Conservation (phyloP, 2,329 filamentous ascomycete genomes). For the Exophiala aquamarina region DNA sequence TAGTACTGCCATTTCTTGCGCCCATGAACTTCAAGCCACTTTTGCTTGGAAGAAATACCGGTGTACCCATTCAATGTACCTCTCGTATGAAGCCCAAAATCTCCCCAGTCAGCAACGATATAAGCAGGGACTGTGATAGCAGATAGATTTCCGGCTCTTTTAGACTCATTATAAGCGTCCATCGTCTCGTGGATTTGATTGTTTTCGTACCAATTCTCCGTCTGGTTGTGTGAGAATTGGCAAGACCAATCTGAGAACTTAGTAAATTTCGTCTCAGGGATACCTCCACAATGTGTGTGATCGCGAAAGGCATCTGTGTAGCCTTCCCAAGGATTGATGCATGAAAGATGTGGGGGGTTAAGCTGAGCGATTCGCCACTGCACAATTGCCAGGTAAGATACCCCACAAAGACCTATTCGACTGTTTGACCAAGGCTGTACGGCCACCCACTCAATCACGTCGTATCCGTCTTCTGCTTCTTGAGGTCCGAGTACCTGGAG, state of each 20-base stretch:
- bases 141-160: neutral
- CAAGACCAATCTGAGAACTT: conserved; percentile 7
- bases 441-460: conserved; percentile 54
- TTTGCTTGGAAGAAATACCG: conserved; percentile 8
- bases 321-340: conserved; percentile 56
- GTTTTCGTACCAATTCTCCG: neutral
- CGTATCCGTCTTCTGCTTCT: conserved; percentile 52
- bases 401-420: conserved; percentile 51
- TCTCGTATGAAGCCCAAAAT: conserved; percentile 7
- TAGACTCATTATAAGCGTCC: conserved; percentile 6
- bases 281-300: conserved; percentile 55
- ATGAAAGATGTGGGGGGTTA: conserved; percentile 50
- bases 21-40: conserved; percentile 11
- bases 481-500: conserved; percentile 54
- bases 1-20: conserved; percentile 13
- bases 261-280: neutral
- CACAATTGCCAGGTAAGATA: conserved; percentile 53
- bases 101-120: conserved; percentile 10
- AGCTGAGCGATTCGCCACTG: conserved; percentile 56
- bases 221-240: conserved; percentile 5
- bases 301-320: conserved; percentile 59
- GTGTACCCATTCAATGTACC: conserved; percentile 8
- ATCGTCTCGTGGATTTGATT: conserved; percentile 6
- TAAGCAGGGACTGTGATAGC: conserved; percentile 6
- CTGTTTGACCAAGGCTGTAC: conserved; percentile 51